Base-by-base conservation (phyloP, 1,284 basidiomycete genomes). In the Schizopora paradoxa region DNA sequence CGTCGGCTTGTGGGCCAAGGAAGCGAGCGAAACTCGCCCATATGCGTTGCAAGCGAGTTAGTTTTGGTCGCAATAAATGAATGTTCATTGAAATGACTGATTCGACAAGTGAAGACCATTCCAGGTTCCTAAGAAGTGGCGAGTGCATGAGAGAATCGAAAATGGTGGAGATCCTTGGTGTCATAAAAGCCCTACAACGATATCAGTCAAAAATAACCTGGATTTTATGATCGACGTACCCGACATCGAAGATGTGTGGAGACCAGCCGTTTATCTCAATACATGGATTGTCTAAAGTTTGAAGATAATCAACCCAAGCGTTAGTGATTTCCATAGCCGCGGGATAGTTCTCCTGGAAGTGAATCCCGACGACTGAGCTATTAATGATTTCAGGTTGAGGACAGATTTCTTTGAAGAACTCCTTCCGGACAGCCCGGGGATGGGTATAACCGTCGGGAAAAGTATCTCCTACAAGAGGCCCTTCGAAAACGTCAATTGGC, bases 21-120 rank as follows among this genome's bases (percentile, higher is more conserved):
- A 10, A 39, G 36, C 29, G 11, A 51, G 36, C 2, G 53, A 46
- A 0, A 38, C 40, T 14, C 45, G 47, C 18, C 53, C 33, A 6
- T 47, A 50, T n/a, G 49, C 41, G 39, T 44, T 37, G 7, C 52
- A 39, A 5, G 58, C 44, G 10, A 45, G 29, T 31, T 31, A 10
- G 10, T 8, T 10, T 31, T 5, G 62, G 57, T 18, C 55, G 52
- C 48, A 71, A 60, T 21, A 65, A 46, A 19, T 58, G 56, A 5
- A 51, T 57, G 45, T 73, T 71, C 33, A 40, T 52, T 26, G 49
- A 51, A 54, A 64, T 63, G 3, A 66, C 66, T 23, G 58, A 52
- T 39, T 64, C 54, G 23, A 70, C 58, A 32, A 70, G 58, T 1
- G 62, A 52, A 4, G 69, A 69, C 72, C 70, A 73, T 22, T 50